Evolutionary conservation across 2,329 filamentous ascomycete species (phyloP).

Genomic region (Cercospora sesami): DNA sequence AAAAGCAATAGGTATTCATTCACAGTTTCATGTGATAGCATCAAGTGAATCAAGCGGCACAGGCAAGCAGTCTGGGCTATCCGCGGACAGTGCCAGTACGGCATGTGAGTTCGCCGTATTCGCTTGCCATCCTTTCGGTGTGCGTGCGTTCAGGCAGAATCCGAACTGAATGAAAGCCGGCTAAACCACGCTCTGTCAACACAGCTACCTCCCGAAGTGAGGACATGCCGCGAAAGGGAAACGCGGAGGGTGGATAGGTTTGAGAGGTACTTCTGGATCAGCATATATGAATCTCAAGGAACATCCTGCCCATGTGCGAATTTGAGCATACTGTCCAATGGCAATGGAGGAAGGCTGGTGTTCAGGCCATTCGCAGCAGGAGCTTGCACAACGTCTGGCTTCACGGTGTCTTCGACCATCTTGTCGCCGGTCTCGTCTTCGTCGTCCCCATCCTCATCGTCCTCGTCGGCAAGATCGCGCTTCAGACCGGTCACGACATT

Average conservation of each 20-base stretch:
- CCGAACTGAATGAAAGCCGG: neutral
- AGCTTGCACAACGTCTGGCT: constrained; percentile 1
- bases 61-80: neutral
- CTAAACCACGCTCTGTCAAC: neutral
- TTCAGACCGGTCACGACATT: constrained; percentile 71
- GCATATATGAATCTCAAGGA: neutral
- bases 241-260: neutral
- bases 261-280: neutral
- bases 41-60: constrained; percentile 5
- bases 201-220: neutral
- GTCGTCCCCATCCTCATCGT: constrained; percentile 51
- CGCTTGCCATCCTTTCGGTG: neutral
- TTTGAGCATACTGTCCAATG: constrained; percentile 35
- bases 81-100: neutral
- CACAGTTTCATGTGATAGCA: neutral
- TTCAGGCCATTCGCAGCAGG: constrained; percentile 15
- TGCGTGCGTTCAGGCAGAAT: neutral
- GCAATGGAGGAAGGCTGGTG: constrained; percentile 27
- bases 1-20: neutral
- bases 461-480: constrained; percentile 56
- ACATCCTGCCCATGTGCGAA: constrained; percentile 23
- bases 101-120: neutral
- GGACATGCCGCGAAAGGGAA: neutral
- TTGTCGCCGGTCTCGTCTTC: constrained; percentile 27
- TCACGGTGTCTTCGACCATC: constrained; percentile 29